Evolutionary conservation across 2,329 filamentous ascomycete species (phyloP).

Genomic region (Ceratocystis harringtonii): DNA sequence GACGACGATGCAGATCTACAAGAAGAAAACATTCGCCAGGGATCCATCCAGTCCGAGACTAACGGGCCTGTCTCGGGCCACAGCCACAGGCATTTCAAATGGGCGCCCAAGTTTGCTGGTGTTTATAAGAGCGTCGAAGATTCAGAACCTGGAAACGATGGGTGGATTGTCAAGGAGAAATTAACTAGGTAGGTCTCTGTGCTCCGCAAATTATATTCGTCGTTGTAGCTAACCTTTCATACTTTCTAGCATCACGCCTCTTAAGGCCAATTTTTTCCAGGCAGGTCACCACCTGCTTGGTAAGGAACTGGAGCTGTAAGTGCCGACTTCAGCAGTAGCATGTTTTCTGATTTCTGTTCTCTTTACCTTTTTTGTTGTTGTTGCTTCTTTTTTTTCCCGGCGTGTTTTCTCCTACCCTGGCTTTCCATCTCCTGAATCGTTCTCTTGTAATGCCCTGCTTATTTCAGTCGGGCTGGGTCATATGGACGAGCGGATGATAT

Average conservation of each 20-base stretch:
- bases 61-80: slow-evolving; percentile 33
- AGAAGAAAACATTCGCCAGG: slow-evolving; percentile 29
- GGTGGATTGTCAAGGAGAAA: slow-evolving; percentile 79
- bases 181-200: slow-evolving; percentile 55
- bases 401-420: background rate
- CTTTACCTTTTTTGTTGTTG: slow-evolving; percentile 11
- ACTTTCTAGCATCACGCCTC: slow-evolving; percentile 58
- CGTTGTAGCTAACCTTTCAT: slow-evolving; percentile 5
- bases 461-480: background rate
- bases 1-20: slow-evolving; percentile 50
- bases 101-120: slow-evolving; percentile 75
- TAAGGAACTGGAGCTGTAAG: slow-evolving; percentile 72
- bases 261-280: slow-evolving; percentile 89
- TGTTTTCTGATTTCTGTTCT: slow-evolving; percentile 7
- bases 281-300: slow-evolving; percentile 44
- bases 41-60: slow-evolving; percentile 20
- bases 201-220: background rate
- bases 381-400: background rate
- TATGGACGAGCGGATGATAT: background rate
- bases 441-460: background rate
- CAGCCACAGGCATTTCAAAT: slow-evolving; percentile 81
- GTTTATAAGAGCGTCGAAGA: slow-evolving; percentile 78
- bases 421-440: background rate
- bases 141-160: slow-evolving; percentile 69
- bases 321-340: slow-evolving; percentile 23